Evolutionary conservation across 208 protist genomes (phyloP), one percentile per base, ranked within the genome.

Genomic region (Acanthamoeba sp.): DNA sequence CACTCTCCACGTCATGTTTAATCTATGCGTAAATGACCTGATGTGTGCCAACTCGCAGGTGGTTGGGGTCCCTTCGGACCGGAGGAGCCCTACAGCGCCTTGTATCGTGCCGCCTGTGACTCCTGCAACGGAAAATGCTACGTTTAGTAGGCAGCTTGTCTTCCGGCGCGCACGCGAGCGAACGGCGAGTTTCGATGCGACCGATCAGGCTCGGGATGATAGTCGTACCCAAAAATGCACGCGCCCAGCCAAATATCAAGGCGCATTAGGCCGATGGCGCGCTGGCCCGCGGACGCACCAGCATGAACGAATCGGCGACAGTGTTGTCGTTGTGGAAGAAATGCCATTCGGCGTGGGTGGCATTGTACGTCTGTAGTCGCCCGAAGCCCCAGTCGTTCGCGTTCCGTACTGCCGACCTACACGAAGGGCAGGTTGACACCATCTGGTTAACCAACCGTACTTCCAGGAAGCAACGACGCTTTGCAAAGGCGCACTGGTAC

Each of bases 81-180:
- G 6, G 78, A 80, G 38, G 38, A 50, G 32, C 34, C 50, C 71
- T 34, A 38, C 71, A 80, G 71, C 38, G 36, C 50, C 9, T 38
- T 29, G 38, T n/a, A 80, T 4, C 71, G 38, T 4, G 32, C 24
- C 32, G 20, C 24, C 12, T 88, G 45, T 22, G 78, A 88, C 48
- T 24, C 16, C 40, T 62, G 78, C 78, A 6, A 88, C 16, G 48
- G 78, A 27, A 88, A 59, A 38, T 88, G 48, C 29, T 88, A 62
- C 71, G 14, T 27, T 4, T 71, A n/a, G n/a, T n/a, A n/a, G n/a
- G n/a, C n/a, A n/a, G n/a, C n/a, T n/a, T n/a, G n/a, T n/a, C n/a
- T n/a, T n/a, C n/a, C n/a, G n/a, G n/a, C n/a, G n/a, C n/a, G n/a
- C n/a, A n/a, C n/a, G n/a, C n/a, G n/a, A n/a, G n/a, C n/a, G n/a